Evolutionary conservation across 2,329 filamentous ascomycete genomes (phyloP).

Genomic region (Monosporascus sp.): DNA sequence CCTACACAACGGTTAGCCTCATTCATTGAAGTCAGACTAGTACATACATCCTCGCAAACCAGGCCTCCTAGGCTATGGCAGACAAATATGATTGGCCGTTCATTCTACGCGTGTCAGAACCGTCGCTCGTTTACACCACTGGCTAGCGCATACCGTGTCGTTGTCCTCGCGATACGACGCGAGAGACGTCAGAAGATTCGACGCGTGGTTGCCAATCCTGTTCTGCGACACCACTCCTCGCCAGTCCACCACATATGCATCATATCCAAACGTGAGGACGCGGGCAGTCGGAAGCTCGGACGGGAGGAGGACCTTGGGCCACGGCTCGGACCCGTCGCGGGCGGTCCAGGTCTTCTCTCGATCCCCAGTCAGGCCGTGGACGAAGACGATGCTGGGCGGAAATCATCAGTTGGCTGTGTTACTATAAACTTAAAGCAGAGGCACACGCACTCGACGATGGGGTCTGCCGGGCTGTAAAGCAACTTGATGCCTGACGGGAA

Average conservation of each 20-base stretch:
- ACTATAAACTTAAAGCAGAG: too few species aligned
- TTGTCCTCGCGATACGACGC: slow-evolving; percentile 13
- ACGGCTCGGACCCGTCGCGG: slow-evolving; percentile 20
- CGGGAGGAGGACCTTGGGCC: slow-evolving; percentile 30
- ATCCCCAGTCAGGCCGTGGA: slow-evolving; percentile 36
- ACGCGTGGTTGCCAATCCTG: slow-evolving; percentile 24
- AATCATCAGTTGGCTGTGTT: too few species aligned
- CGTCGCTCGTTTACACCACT: neutral
- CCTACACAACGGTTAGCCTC: too few species aligned
- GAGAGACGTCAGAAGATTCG: slow-evolving; percentile 25
- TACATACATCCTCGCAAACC: slow-evolving; percentile 29
- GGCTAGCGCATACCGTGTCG: slow-evolving; percentile 5
- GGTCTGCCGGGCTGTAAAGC: too few species aligned
- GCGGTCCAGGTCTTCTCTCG: slow-evolving; percentile 34
- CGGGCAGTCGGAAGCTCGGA: slow-evolving; percentile 24
- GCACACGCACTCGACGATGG: too few species aligned
- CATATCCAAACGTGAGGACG: slow-evolving; percentile 36
- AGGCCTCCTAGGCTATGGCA: slow-evolving; percentile 35
- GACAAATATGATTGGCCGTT: slow-evolving; percentile 30
- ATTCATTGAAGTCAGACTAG: too few species aligned
- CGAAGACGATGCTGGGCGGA: slow-evolving; percentile 18
- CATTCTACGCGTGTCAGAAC: slow-evolving; percentile 9
- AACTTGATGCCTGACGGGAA: too few species aligned
- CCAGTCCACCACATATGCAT: slow-evolving; percentile 23
- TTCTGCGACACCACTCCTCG: slow-evolving; percentile 15